Evolutionary conservation across 2,329 filamentous ascomycete species (phyloP), one percentile per base, ranked within the genome.

Genomic region (Cladosporium sp.): DNA sequence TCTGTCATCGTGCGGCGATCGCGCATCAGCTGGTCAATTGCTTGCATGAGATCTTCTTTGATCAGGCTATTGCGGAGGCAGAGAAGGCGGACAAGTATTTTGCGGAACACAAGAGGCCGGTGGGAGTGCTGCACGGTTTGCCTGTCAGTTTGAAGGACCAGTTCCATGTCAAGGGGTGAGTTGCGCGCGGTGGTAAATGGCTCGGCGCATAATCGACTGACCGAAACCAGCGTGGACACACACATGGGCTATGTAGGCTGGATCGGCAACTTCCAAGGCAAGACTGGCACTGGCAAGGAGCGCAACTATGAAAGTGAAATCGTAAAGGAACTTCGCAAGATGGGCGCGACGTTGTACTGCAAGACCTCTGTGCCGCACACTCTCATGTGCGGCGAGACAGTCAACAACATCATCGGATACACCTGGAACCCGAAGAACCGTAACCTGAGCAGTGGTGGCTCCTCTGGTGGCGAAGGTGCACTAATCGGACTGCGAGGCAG

Each of bases 211-310:
- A 71, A 1, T 74, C 87, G 77, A 28, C 51, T 54, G 25, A 58
- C n/a, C 11, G 6, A 7, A 19, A 15, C 20, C 42, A 56, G 54
- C 11, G 73, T 74, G 51, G 75, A 78, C 55, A 78, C 75, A 37
- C 73, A 73, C 1, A 72, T 86, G 75, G 85, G 84, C 12, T 88
- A 87, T 65, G 76, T 87, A 22, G 83, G 84, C n/a, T 85, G 84
- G 79, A 81, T 87, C n/a, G 81, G 80, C 6, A 82, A 81, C 0
- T 82, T 85, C 63, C 72, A 87, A 70, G 84, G 82, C 52, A 72
- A 77, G 42, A 78, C 78, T 60, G 77, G 75, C 3, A 81, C 74
- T 60, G 79, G 75, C 34, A 81, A 75, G 66, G 83, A 75, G 73
- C 73, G 71, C 69, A 69, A 76, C 42, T 80, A 79, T 63, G 78